phyloP scores from a whole-genome alignment of 495 filamentous ascomycete genomes.

The Xylaria telfairii region DNA sequence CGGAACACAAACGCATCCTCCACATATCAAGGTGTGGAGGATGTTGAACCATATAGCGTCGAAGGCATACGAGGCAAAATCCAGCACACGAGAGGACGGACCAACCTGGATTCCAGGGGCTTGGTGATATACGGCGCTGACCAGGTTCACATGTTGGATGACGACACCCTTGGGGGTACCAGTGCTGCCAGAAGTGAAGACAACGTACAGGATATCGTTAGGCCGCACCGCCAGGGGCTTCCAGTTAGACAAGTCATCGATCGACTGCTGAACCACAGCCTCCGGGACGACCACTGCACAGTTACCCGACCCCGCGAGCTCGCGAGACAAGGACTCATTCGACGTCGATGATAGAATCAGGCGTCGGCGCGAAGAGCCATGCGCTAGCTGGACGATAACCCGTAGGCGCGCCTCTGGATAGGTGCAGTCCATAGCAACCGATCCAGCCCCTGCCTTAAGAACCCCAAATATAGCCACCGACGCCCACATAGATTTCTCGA shows the following conservation, averaged over 20 bases:
- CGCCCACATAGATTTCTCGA: conserved; percentile 60
- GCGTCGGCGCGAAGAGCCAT: neutral
- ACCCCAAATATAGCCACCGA: conserved; percentile 61
- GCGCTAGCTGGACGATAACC: neutral
- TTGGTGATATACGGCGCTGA: neutral
- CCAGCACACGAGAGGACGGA: conserved; percentile 45
- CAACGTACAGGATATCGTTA: conserved; percentile 32
- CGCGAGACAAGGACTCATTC: neutral
- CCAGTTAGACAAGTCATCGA: neutral
- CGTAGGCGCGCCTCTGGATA: conserved; percentile 59
- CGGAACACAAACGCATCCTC: conserved; percentile 68
- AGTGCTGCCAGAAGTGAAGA: too few species aligned
- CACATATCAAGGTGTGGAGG: conserved; percentile 62
- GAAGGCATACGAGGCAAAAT: conserved; percentile 66
- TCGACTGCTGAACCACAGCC: neutral
- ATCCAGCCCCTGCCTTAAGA: conserved; percentile 63
- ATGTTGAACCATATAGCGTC: conserved; percentile 63
- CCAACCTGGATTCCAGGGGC: neutral
- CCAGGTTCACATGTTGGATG: conserved; percentile 32
- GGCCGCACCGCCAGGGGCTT: neutral
- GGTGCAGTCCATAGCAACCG: conserved; percentile 60
- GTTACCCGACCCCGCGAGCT: neutral
- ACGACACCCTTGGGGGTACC: conserved; percentile 54
- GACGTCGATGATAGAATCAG: neutral
- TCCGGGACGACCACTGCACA: neutral